Evolutionary conservation across 306 rosid genomes (phyloP).

Genomic region (Dryas alaskensis): DNA sequence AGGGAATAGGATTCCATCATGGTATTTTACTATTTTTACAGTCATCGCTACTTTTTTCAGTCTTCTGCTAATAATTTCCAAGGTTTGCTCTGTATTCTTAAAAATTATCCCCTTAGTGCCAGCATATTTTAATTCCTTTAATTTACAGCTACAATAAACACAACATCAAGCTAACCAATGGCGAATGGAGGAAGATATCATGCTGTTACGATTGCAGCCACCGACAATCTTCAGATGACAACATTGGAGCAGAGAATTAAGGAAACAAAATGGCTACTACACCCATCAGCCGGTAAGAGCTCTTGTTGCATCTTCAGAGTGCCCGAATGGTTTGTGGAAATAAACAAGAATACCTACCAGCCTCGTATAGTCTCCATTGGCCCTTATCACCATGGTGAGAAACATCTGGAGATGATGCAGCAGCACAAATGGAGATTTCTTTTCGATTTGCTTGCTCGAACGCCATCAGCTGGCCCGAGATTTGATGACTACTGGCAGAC

Average conservation of each 20-base stretch:
- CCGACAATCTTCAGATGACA: neutral
- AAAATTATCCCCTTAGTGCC: too few relatives aligned
- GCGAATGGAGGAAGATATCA: neutral
- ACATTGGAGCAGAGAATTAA: neutral
- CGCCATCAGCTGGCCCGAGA: neutral
- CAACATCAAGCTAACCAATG: neutral
- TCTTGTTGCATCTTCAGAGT: constrained; percentile 48
- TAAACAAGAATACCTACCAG: constrained; percentile 38
- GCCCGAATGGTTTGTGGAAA: constrained; percentile 35
- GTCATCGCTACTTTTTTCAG: too few relatives aligned
- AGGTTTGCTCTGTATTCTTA: too few relatives aligned
- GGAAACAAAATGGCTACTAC: neutral
- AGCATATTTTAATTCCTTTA: too few relatives aligned
- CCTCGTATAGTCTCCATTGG: constrained; percentile 67
- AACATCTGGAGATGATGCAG: constrained; percentile 46
- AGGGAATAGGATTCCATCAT: too few relatives aligned
- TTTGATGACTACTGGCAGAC: constrained; percentile 15
- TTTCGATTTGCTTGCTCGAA: constrained; percentile 31
- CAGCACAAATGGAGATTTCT: constrained; percentile 56
- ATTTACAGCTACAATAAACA: neutral
- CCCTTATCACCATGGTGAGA: constrained; percentile 41
- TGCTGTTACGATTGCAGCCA: neutral
- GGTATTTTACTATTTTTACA: too few relatives aligned
- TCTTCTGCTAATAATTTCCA: too few relatives aligned
- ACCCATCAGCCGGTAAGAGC: constrained; percentile 31